Conservation (phyloP, 2,329 filamentous ascomycete species). For the Metarhizium robertsii region DNA sequence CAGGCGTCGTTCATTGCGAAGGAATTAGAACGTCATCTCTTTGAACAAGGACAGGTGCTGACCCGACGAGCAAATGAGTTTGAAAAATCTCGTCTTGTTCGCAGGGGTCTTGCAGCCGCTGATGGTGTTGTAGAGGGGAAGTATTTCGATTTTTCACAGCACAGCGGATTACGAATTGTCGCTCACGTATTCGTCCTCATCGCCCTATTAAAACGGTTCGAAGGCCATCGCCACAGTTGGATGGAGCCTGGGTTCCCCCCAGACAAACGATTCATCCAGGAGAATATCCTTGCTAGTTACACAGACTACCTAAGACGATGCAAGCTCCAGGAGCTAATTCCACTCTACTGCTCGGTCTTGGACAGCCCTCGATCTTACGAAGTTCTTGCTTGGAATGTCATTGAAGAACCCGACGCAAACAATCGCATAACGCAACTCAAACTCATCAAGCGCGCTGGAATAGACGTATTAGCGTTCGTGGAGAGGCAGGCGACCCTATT, state of each 20-base stretch:
- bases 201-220: slow-evolving; percentile 56
- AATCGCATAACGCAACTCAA: slow-evolving; percentile 61
- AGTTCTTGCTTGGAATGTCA: slow-evolving; percentile 67
- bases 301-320: slow-evolving; percentile 67
- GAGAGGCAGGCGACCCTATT: slow-evolving; percentile 52
- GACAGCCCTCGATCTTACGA: slow-evolving; percentile 54
- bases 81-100: slow-evolving; percentile 18
- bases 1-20: slow-evolving; percentile 67
- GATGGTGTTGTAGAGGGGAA: slow-evolving; percentile 31
- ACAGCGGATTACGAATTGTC: slow-evolving; percentile 58
- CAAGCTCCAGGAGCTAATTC: slow-evolving; percentile 68
- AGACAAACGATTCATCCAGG: slow-evolving; percentile 39
- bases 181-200: slow-evolving; percentile 58
- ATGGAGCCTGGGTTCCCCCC: slow-evolving; percentile 7
- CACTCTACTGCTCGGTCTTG: slow-evolving; percentile 79
- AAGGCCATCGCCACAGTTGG: slow-evolving; percentile 10
- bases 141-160: slow-evolving; percentile 46
- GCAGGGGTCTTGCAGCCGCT: slow-evolving; percentile 13
- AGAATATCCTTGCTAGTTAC: slow-evolving; percentile 74
- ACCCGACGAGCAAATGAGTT: slow-evolving; percentile 15
- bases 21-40: slow-evolving; percentile 47
- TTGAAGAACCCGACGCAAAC: slow-evolving; percentile 56
- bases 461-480: slow-evolving; percentile 68
- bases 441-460: slow-evolving; percentile 64
- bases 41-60: slow-evolving; percentile 43